Evolutionary conservation across 345 rosid genomes (phyloP).

Genomic region (Mallotus nudiflorus): DNA sequence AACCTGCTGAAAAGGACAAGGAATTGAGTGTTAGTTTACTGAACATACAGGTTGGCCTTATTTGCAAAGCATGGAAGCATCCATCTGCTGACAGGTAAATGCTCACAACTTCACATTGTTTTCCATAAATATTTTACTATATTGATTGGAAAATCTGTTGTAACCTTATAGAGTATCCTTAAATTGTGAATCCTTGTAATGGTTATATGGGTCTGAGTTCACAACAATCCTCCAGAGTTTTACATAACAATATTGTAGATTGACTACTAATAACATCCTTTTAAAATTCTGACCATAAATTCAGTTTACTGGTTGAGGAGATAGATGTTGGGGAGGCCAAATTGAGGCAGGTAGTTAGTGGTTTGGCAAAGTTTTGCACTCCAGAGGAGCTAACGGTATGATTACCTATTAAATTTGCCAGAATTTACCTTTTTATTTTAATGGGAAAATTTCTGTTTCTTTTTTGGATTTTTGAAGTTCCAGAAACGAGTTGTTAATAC

Average conservation of each 20-base stretch:
- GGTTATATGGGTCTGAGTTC: too few relatives aligned
- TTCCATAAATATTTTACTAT: neutral
- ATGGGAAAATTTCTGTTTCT: conserved; percentile 2
- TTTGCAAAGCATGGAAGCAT: conserved; percentile 93
- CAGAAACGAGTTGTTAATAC: too few relatives aligned
- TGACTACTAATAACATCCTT: neutral
- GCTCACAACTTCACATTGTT: conserved; percentile 25
- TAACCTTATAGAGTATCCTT: neutral
- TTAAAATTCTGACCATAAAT: conserved; percentile 16
- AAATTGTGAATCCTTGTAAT: conserved; percentile 3
- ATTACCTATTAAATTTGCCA: conserved; percentile 16
- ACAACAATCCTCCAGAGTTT: neutral
- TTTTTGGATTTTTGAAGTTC: too few relatives aligned
- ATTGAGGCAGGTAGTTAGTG: conserved; percentile 94
- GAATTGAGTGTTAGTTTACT: conserved; percentile 88
- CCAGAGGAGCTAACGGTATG: conserved; percentile 82
- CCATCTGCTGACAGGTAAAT: conserved; percentile 99
- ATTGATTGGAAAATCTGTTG: neutral
- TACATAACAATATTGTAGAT: conserved; percentile 1
- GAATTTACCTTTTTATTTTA: neutral
- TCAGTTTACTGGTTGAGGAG: conserved; percentile 96
- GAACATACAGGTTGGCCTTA: conserved; percentile 83
- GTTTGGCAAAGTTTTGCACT: conserved; percentile 83
- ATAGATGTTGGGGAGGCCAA: conserved; percentile 90
- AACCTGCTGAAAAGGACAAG: conserved; percentile 59